Evolutionary conservation across 1,139 yeast genomes (phyloP).

Genomic region (Taphrina pruni): DNA sequence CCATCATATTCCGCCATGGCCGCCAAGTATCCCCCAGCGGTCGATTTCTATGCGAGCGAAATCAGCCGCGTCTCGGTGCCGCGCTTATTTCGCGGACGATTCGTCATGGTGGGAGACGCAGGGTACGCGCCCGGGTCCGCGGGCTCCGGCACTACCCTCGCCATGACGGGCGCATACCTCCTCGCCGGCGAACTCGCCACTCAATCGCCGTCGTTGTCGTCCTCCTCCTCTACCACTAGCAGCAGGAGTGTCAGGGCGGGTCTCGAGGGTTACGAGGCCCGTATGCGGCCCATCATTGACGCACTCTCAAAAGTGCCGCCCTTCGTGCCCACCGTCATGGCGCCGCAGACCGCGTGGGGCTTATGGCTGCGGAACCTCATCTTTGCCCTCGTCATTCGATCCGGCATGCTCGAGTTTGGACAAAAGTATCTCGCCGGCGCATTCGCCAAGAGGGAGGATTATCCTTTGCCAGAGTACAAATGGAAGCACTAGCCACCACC

Average conservation of each 20-base stretch:
- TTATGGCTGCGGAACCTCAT: neutral
- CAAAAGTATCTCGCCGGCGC: conserved; percentile 1
- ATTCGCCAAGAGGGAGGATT: neutral
- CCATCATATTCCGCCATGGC: too few relatives aligned
- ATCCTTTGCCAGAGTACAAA: neutral
- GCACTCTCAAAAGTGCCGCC: conserved; percentile 13
- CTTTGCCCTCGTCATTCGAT: conserved; percentile 8
- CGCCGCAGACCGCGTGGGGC: conserved; percentile 20
- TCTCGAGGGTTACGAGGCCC: conserved; percentile 13
- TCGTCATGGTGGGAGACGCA: conserved; percentile 22
- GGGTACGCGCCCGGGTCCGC: conserved; percentile 27
- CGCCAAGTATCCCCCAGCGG: too few relatives aligned
- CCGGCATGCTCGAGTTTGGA: neutral
- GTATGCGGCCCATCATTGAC: conserved; percentile 9
- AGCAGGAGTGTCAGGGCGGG: too few relatives aligned
- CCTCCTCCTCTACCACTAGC: too few relatives aligned
- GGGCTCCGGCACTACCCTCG: conserved; percentile 21
- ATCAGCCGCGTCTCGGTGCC: conserved; percentile 14
- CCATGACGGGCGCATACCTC: conserved; percentile 14
- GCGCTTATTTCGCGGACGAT: neutral
- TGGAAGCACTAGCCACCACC: conserved; percentile 5
- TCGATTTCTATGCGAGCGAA: conserved; percentile 13
- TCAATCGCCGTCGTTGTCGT: neutral
- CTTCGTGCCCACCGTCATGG: neutral
- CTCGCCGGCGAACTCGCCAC: conserved; percentile 18